Evolutionary conservation across 1,284 basidiomycete genomes (phyloP).

Genomic region (Trichosporon sp.): DNA sequence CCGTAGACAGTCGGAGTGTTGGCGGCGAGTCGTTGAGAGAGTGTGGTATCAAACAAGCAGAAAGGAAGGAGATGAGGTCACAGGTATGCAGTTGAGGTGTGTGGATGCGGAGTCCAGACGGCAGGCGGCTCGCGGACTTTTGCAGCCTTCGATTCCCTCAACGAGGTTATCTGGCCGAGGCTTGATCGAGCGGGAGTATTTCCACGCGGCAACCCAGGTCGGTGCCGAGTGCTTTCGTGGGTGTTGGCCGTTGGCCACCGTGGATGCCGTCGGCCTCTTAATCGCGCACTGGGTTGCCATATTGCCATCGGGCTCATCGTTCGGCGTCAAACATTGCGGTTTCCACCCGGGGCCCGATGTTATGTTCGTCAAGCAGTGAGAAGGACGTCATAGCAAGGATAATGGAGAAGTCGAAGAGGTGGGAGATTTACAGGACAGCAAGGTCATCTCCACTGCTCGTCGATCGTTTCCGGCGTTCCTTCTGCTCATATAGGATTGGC

Average conservation of each 20-base stretch:
- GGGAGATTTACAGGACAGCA: too few species aligned
- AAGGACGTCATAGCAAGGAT: too few species aligned
- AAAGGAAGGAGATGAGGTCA: neutral
- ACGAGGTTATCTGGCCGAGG: conserved; percentile 3
- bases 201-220: neutral
- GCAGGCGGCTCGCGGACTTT: conserved; percentile 8
- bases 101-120: neutral
- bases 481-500: too few species aligned
- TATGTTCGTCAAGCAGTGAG: neutral
- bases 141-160: neutral
- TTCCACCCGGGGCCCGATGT: neutral
- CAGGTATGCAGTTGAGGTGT: neutral
- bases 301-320: neutral
- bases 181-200: neutral
- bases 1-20: neutral
- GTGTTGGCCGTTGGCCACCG: neutral
- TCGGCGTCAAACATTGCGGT: neutral
- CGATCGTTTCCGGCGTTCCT: too few species aligned
- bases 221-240: neutral
- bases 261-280: neutral
- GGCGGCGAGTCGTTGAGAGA: neutral
- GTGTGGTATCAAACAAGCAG: neutral
- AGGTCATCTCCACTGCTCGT: too few species aligned
- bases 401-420: too few species aligned
- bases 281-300: neutral